Base-by-base conservation (phyloP, 352 stramenopile species). In the Globisporangium nagaii region DNA sequence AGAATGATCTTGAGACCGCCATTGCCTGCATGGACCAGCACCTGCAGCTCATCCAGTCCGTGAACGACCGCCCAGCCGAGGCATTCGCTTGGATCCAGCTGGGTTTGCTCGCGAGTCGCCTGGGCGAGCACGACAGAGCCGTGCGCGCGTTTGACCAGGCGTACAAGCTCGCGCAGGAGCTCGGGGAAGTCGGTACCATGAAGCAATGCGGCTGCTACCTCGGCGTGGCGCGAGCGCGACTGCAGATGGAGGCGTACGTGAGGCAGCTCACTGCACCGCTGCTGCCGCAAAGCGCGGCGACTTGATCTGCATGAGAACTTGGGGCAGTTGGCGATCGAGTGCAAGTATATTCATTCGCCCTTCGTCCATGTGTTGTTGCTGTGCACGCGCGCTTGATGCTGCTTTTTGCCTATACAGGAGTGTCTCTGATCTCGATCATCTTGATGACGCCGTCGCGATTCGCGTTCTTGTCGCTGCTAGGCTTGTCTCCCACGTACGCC, bases 21-120 rank as follows among this genome's bases (percentile, higher is more conserved):
- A 59, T 71, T 9, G 82, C 86, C 7, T 96, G 86, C 54, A 84
- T 96, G 65, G 88, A 96, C 51, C 88, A 96, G 67, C 85, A 96
- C 58, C 54, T 96, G 10, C 86, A 96, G 63, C 77, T 96, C 11
- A 84, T 93, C 20, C 85, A 96, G 64, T 86, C 79, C 27, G 75
- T 96, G 17, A 79, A 78, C 32, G 85, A 96, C 60, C 73, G 67
- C 10, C 61, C 78, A 13, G 83, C 72, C 0, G 86, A 96, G 58
- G 76, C 80, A 9, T 92, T 91, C 45, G 82, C 86, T 9, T 96
- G 83, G 84, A 90, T 93, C 48, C 84, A 93, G 43, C 68, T 96
- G 1, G 86, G 86, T 0, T 66, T 93, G 31, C 63, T 96, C 20
- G 81, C 78, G 27, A 86, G 72, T 48, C 74, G 72, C 27, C 24